Percentiles rank a stretch among this genome's conserved stretches.
phyloP scores from a whole-genome alignment of 2,329 filamentous ascomycete species.

The Capronia coronata region DNA sequence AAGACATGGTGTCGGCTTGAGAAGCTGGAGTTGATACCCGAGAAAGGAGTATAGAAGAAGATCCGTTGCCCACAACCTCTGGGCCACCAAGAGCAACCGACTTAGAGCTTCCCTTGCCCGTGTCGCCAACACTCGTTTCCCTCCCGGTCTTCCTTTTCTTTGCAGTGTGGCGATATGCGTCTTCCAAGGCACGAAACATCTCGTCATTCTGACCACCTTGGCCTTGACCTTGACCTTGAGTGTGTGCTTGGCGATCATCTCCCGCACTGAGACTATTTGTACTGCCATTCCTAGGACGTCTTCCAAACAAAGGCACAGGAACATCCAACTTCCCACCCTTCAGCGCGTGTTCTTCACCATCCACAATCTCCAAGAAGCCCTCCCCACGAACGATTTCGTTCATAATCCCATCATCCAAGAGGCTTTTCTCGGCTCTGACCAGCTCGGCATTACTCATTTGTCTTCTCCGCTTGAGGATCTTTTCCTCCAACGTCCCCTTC shows the following conservation, averaged over 20 bases:
- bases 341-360: slow-evolving; percentile 29
- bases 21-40: neutral
- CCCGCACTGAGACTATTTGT: neutral
- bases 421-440: slow-evolving; percentile 45
- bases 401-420: slow-evolving; percentile 55
- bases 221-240: neutral
- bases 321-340: slow-evolving; percentile 11
- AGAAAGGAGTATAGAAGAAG: neutral
- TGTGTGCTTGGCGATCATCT: neutral
- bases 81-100: neutral
- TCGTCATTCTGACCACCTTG: slow-evolving; percentile 3
- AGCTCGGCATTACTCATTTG: slow-evolving; percentile 63
- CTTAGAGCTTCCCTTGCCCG: neutral
- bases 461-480: slow-evolving; percentile 66
- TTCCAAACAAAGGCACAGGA: slow-evolving; percentile 17
- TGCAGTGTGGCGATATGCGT: neutral
- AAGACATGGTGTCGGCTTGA: neutral
- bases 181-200: slow-evolving; percentile 11
- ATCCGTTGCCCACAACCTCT: neutral
- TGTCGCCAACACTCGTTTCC: neutral
- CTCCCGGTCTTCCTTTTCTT: slow-evolving; percentile 9
- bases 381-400: slow-evolving; percentile 54
- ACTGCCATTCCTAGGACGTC: neutral
- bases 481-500: slow-evolving; percentile 73
- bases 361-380: slow-evolving; percentile 40